Evolutionary conservation across 768 basidiomycete genomes (phyloP).

Genomic region (Basidioascus undulatus): DNA sequence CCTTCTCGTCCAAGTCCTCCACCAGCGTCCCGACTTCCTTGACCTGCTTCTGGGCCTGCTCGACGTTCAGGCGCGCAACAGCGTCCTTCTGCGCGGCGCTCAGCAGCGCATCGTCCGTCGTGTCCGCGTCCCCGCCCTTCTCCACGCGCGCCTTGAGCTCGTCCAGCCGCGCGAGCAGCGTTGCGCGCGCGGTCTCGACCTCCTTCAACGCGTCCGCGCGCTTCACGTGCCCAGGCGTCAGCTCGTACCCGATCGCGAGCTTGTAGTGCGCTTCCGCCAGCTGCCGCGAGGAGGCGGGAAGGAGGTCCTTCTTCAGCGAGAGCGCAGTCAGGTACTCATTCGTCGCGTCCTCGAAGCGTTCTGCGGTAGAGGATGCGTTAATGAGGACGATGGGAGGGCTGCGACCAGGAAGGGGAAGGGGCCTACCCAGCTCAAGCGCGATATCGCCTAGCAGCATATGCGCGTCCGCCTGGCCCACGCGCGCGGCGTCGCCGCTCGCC

Average conservation of each 20-base stretch:
- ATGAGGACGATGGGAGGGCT: not conserved
- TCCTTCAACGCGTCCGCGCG: slow-evolving; percentile 70
- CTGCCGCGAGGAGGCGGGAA: slow-evolving; percentile 72
- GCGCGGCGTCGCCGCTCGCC: slow-evolving; percentile 31
- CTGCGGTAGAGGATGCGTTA: slow-evolving; percentile 22
- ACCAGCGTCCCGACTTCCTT: slow-evolving; percentile 52
- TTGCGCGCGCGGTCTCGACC: slow-evolving; percentile 45
- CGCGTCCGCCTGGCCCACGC: slow-evolving; percentile 65
- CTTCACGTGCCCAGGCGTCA: slow-evolving; percentile 57
- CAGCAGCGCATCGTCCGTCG: not conserved
- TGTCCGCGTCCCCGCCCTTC: slow-evolving; percentile 9
- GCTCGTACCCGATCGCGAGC: slow-evolving; percentile 74
- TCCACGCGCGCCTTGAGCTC: slow-evolving; percentile 2
- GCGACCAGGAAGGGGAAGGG: not conserved
- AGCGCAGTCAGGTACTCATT: slow-evolving; percentile 62
- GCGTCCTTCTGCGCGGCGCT: slow-evolving; percentile 20
- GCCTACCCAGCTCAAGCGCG: slow-evolving; percentile 69
- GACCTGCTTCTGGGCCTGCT: slow-evolving; percentile 52
- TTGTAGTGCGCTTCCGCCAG: slow-evolving; percentile 88
- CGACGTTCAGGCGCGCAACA: slow-evolving; percentile 39
- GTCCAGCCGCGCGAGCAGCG: slow-evolving; percentile 35
- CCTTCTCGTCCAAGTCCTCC: slow-evolving; percentile 69
- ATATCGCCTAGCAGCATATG: slow-evolving; percentile 77
- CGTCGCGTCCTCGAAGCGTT: slow-evolving; percentile 89
- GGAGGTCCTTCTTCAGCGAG: slow-evolving; percentile 39